Evolutionary conservation across 2,329 filamentous ascomycete species (phyloP).

Genomic region (Botryotinia calthae): DNA sequence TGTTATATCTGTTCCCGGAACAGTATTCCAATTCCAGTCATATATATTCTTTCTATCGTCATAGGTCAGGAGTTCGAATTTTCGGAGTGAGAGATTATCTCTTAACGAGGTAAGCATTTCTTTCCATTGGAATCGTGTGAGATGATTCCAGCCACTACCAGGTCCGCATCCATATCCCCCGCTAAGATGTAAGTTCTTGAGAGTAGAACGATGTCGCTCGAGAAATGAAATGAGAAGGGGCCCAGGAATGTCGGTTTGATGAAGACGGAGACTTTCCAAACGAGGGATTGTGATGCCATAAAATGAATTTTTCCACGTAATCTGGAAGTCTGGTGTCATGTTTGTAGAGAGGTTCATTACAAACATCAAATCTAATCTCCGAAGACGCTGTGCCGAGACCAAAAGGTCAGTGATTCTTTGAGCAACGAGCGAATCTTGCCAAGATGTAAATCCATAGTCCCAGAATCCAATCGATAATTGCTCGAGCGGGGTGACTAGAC

Average conservation of each 20-base stretch:
- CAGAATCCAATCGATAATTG: conserved; percentile 20
- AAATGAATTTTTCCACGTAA: conserved; percentile 2
- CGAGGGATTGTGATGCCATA: conserved; percentile 13
- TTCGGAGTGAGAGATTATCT: background rate
- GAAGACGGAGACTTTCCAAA: conserved; percentile 16
- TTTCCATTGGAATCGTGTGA: conserved; percentile 14
- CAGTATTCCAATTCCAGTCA: conserved; percentile 12
- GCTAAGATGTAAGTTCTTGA: conserved; percentile 12
- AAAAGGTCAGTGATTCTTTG: conserved; percentile 6
- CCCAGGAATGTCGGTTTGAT: conserved; percentile 16
- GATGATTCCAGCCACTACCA: conserved; percentile 12
- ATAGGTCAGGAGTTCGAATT: conserved; percentile 18
- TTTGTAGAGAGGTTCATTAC: conserved; percentile 18
- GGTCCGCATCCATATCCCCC: conserved; percentile 12
- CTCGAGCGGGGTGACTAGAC: background rate
- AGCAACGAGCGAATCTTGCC: conserved; percentile 14
- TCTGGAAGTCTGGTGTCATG: conserved; percentile 16
- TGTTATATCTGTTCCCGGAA: background rate
- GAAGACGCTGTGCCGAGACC: background rate
- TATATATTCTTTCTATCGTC: conserved; percentile 18
- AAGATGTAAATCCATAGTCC: conserved; percentile 18
- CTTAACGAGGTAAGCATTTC: background rate
- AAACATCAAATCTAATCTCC: conserved; percentile 18
- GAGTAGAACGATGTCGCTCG: background rate
- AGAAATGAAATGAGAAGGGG: conserved; percentile 12